Evolutionary conservation across 2,329 filamentous ascomycete genomes (phyloP), one percentile per base, ranked within the genome.

Genomic region (Colletotrichum brevisporum): DNA sequence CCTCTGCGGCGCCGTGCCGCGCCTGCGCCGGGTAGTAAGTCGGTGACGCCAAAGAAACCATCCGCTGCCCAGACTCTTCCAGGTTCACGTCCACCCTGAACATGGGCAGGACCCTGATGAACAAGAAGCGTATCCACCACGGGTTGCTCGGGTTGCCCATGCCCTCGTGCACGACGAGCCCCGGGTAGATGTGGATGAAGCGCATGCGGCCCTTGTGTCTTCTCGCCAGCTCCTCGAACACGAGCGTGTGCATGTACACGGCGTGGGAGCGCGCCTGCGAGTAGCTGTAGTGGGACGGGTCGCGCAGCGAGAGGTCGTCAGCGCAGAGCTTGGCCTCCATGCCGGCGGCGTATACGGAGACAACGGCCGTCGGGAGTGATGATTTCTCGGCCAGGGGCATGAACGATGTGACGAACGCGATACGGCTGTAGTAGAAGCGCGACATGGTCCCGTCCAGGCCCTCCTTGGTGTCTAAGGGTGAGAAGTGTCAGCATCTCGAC

Each of bases 301-400:
- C 50, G 15, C 50, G 50, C 18, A 52, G 50, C 26, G 50, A 52
- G 21, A 52, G 50, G 50, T 52, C 50, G 21, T 52, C 50, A 2
- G 18, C 15, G 15, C 13, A 52, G 50, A 52, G 50, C 26, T 52
- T 52, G 18, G 50, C 50, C 18, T 52, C 50, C 18, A 27, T 24
- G 5, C 50, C 50, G 15, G 50, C 50, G 26, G 50, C 50, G 18
- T 24, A 52, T 1, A 52, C 16, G 50, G 50, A 52, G 15, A 52
- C 50, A 9, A 52, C 13, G 10, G 16, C 12, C 9, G 50, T n/a
- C 10, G 50, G 50, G 8, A 52, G 50, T 13, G 50, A 4, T 6
- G 50, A 52, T 10, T 52, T 24, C 21, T 15, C 12, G 5, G 24
- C 13, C 50, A 52, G 26, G 8, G 50, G 50, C 50, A 10, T 52